Evolutionary conservation across 2,329 filamentous ascomycete genomes (phyloP).

Genomic region (Aspergillus calidoustus): DNA sequence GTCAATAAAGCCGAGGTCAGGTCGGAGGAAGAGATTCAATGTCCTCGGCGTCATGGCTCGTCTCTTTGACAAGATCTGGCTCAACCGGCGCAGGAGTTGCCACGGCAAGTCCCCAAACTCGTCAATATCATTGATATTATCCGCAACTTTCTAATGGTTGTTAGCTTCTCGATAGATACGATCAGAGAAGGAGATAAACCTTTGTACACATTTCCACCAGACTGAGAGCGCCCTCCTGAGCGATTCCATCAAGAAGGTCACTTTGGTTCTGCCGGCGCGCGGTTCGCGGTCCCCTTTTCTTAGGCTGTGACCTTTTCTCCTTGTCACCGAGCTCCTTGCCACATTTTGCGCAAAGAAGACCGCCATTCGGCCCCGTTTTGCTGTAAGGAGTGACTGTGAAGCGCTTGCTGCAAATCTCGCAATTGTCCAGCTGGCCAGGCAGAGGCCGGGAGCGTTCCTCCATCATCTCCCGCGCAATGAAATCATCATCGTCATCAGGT

Average conservation of each 20-base stretch:
- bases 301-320: conserved; percentile 60
- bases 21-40: conserved; percentile 53
- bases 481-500: conserved; percentile 52
- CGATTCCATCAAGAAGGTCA: conserved; percentile 76
- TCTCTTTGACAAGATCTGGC: conserved; percentile 68
- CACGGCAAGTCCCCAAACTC: conserved; percentile 67
- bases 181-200: conserved; percentile 28
- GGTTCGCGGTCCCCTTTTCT: conserved; percentile 59
- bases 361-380: conserved; percentile 78
- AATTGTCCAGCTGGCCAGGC: conserved; percentile 89
- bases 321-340: conserved; percentile 74
- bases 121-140: conserved; percentile 67
- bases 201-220: conserved; percentile 63
- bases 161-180: conserved; percentile 24
- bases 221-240: conserved; percentile 47
- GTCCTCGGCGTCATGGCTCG: conserved; percentile 58
- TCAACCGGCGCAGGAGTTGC: conserved; percentile 60
- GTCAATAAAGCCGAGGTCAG: conserved; percentile 60
- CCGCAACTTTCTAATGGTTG: conserved; percentile 57
- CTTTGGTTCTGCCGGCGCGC: conserved; percentile 79
- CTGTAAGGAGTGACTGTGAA: conserved; percentile 94
- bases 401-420: conserved; percentile 79
- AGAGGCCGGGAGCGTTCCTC: conserved; percentile 61
- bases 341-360: conserved; percentile 82
- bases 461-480: conserved; percentile 56